phyloP scores from a whole-genome alignment of 148 eudicot species.

The Silene conica region DNA sequence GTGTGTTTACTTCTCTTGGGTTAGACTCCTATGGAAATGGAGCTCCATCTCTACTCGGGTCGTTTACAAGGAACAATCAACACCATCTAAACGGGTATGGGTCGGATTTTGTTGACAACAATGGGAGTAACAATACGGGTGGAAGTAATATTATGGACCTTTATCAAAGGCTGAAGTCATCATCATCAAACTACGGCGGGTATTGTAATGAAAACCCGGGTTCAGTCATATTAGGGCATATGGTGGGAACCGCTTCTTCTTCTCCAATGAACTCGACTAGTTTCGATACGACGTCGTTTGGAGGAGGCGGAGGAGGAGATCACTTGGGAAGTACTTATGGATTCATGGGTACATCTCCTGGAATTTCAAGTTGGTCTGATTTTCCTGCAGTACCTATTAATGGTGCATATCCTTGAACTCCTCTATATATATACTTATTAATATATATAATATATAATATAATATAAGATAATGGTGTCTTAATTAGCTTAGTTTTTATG shows the following conservation, averaged over 20 bases:
- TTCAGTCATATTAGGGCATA: constrained; percentile 27
- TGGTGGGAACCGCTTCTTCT: constrained; percentile 24
- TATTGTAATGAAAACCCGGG: constrained; percentile 33
- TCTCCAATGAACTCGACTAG: constrained; percentile 25
- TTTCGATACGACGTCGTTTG: constrained; percentile 40
- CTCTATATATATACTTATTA: background rate
- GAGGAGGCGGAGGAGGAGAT: constrained; percentile 17
- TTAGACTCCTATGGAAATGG: constrained; percentile 36
- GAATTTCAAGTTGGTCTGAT: constrained; percentile 45
- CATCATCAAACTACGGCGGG: constrained; percentile 26
- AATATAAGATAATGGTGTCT: constrained; percentile 10
- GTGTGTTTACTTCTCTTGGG: constrained; percentile 29
- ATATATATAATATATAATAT: constrained; percentile 1
- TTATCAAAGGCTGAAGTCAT: constrained; percentile 52
- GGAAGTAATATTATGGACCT: constrained; percentile 32
- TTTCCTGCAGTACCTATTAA: constrained; percentile 43
- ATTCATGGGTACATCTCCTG: constrained; percentile 22
- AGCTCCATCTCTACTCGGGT: constrained; percentile 30
- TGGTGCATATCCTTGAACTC: constrained; percentile 57
- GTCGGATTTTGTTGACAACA: constrained; percentile 37
- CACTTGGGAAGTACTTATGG: constrained; percentile 19
- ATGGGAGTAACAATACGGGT: constrained; percentile 15
- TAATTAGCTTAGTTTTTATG: constrained; percentile 9
- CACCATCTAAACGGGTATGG: constrained; percentile 31
- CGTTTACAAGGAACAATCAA: constrained; percentile 35